Conservation (phyloP, 2,329 filamentous ascomycete genomes). For the Leptographium galeiforme region DNA sequence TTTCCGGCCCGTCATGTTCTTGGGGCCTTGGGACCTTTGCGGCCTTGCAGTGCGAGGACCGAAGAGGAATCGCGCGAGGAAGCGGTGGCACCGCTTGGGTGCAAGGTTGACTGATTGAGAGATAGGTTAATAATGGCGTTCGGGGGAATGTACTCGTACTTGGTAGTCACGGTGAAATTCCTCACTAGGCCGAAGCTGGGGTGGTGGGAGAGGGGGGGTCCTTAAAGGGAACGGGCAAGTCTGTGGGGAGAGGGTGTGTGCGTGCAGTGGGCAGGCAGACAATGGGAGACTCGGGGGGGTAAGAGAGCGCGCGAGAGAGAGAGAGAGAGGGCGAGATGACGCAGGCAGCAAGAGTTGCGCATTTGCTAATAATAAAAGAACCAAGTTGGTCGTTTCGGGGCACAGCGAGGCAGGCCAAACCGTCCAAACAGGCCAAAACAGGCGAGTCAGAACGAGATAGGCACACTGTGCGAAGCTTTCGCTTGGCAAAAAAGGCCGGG, state of each 20-base stretch:
- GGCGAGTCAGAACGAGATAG: too few relatives aligned
- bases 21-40: not conserved
- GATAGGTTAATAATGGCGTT: slow-evolving; percentile 1
- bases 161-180: not conserved
- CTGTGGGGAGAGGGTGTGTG: not conserved
- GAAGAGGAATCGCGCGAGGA: slow-evolving; percentile 9
- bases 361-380: too few relatives aligned
- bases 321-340: not conserved
- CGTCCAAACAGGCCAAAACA: too few relatives aligned
- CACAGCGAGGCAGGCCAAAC: too few relatives aligned
- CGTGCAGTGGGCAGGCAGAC: not conserved
- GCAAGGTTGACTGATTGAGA: not conserved
- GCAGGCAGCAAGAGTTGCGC: not conserved
- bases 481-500: too few relatives aligned
- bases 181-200: not conserved
- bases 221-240: not conserved
- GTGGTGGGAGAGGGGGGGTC: not conserved
- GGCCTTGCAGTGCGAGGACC: slow-evolving; percentile 3
- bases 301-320: not conserved
- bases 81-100: slow-evolving; percentile 1
- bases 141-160: not conserved
- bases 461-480: too few relatives aligned
- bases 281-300: not conserved
- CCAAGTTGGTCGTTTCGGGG: too few relatives aligned
- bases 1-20: not conserved